Evolutionary conservation across 495 filamentous ascomycete species (phyloP).

Genomic region (Penicillium ucsense): DNA sequence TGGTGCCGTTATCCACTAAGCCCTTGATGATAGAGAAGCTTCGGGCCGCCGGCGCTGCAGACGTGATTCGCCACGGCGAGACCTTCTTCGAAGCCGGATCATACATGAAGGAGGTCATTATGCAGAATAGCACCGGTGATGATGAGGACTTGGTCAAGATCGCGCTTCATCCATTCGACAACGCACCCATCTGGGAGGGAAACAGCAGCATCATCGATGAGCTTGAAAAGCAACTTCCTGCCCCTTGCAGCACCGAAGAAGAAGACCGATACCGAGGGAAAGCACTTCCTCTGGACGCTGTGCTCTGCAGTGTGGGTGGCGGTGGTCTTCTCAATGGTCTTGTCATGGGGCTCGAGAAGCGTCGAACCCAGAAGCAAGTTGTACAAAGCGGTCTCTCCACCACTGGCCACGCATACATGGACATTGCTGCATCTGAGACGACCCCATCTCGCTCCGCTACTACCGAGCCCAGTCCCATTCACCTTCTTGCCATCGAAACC

Average conservation of each 20-base stretch:
- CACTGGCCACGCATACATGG: slow-evolving; percentile 10
- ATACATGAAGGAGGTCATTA: slow-evolving; percentile 53
- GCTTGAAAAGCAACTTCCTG: slow-evolving; percentile 47
- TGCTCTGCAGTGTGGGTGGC: slow-evolving; percentile 82
- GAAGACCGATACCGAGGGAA: slow-evolving; percentile 23
- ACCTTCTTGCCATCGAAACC: slow-evolving; percentile 76
- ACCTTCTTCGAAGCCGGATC: slow-evolving; percentile 72
- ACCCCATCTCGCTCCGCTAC: neutral
- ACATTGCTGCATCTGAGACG: slow-evolving; percentile 3
- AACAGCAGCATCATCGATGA: slow-evolving; percentile 67
- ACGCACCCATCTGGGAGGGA: slow-evolving; percentile 77
- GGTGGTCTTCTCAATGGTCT: slow-evolving; percentile 80
- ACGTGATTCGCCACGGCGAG: slow-evolving; percentile 61
- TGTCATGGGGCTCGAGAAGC: slow-evolving; percentile 56
- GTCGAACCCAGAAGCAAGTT: slow-evolving; percentile 18
- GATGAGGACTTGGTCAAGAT: slow-evolving; percentile 62
- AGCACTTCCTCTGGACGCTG: slow-evolving; percentile 44
- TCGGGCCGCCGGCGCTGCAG: slow-evolving; percentile 51
- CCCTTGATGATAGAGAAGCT: slow-evolving; percentile 68
- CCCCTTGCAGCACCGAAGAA: slow-evolving; percentile 23
- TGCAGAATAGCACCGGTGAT: slow-evolving; percentile 31
- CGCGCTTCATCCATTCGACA: slow-evolving; percentile 71
- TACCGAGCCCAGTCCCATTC: slow-evolving; percentile 21
- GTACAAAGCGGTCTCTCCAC: slow-evolving; percentile 3
- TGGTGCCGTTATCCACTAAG: slow-evolving; percentile 61